Evolutionary conservation across 805 yeast genomes (phyloP).

Genomic region (Cyberlindnera misumaiensis): DNA sequence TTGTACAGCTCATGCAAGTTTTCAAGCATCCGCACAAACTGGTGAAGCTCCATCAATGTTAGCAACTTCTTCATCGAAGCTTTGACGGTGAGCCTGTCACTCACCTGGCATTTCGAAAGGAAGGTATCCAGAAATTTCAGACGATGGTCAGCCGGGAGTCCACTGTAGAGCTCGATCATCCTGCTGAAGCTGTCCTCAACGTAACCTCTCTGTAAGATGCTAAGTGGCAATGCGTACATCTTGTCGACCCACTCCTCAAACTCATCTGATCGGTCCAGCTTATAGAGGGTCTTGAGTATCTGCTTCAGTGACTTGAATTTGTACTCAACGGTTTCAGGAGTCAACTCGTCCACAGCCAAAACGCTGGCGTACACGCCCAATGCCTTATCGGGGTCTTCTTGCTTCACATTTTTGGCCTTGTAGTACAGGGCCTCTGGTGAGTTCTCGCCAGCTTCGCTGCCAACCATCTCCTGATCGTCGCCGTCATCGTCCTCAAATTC

Average conservation of each 20-base stretch:
- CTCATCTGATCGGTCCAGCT: slow-evolving; percentile 10
- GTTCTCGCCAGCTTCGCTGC: slow-evolving; percentile 16
- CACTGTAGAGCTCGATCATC: slow-evolving; percentile 29
- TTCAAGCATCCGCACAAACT: slow-evolving; percentile 27
- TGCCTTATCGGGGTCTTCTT: slow-evolving; percentile 20
- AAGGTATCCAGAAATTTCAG: slow-evolving; percentile 25
- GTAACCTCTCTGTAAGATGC: slow-evolving; percentile 20
- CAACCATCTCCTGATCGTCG: slow-evolving; percentile 15
- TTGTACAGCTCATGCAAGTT: slow-evolving; percentile 32
- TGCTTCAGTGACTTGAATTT: slow-evolving; percentile 23
- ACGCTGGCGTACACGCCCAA: slow-evolving; percentile 11
- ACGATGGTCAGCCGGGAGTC: slow-evolving; percentile 13
- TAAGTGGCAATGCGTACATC: slow-evolving; percentile 9
- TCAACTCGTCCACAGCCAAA: slow-evolving; percentile 31
- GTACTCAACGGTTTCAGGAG: slow-evolving; percentile 17
- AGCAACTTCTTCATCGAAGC: slow-evolving; percentile 40
- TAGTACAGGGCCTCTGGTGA: slow-evolving; percentile 25
- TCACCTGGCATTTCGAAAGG: slow-evolving; percentile 22
- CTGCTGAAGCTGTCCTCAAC: slow-evolving; percentile 31
- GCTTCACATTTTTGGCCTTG: slow-evolving; percentile 20
- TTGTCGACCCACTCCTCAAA: slow-evolving; percentile 5
- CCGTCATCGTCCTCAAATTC: slow-evolving; percentile 23
- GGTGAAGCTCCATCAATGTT: slow-evolving; percentile 24
- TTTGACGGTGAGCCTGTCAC: slow-evolving; percentile 41
- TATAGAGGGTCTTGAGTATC: slow-evolving; percentile 17